Percentiles rank a stretch among this genome's conserved stretches.
Conservation (phyloP, 768 basidiomycete species). For the Boletus reticuloceps region DNA sequence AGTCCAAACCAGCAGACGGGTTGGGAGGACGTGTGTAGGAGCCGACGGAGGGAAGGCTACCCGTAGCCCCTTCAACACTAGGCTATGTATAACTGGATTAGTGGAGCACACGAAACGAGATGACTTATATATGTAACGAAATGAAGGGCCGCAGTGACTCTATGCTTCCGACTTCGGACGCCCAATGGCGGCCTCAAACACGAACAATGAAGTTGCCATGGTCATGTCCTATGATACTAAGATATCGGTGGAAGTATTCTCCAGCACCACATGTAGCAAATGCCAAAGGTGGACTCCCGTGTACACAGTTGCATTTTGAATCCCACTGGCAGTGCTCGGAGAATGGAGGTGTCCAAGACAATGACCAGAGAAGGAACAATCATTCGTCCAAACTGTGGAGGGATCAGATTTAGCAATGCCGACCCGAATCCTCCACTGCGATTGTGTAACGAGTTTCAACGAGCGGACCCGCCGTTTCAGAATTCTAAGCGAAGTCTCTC, state of each 20-base stretch:
- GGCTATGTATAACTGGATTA: not conserved
- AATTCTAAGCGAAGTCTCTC: too few relatives aligned
- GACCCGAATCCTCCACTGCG: too few relatives aligned
- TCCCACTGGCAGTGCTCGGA: too few relatives aligned
- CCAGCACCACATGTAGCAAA: not conserved
- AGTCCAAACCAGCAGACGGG: conserved; percentile 6
- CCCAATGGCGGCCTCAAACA: too few relatives aligned
- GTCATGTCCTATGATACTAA: not conserved
- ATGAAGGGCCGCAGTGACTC: not conserved
- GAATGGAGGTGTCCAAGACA: too few relatives aligned
- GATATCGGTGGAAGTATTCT: not conserved
- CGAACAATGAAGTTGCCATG: conserved; percentile 4
- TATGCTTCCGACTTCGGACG: not conserved
- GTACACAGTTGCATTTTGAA: too few relatives aligned
- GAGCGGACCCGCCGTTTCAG: too few relatives aligned
- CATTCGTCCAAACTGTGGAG: too few relatives aligned
- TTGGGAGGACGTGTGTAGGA: not conserved
- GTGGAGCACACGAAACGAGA: not conserved
- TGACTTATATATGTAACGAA: not conserved
- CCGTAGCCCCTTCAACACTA: not conserved
- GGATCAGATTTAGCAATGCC: too few relatives aligned
- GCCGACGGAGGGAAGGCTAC: not conserved
- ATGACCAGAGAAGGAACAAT: too few relatives aligned
- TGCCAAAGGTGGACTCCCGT: too few relatives aligned
- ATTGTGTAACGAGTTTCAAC: too few relatives aligned